phyloP scores from a whole-genome alignment of 331 rosid species.

The Spiraea crenata region DNA sequence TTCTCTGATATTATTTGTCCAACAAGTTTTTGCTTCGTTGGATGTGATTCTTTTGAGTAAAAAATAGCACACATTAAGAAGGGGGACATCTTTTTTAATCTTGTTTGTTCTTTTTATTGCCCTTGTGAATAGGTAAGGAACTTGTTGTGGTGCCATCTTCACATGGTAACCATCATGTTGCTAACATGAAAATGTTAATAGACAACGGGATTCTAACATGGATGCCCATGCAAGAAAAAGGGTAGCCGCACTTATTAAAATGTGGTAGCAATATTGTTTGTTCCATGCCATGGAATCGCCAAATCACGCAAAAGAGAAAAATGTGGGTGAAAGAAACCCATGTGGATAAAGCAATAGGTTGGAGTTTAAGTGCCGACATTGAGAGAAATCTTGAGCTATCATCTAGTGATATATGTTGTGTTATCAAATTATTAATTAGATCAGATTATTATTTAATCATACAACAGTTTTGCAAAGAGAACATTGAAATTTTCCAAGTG shows the following conservation, averaged over 20 bases:
- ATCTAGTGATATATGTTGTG: neutral
- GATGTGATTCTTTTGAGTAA: constrained; percentile 13
- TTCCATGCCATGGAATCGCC: neutral
- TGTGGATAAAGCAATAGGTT: neutral
- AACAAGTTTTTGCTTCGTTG: constrained; percentile 20
- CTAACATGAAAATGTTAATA: constrained; percentile 11
- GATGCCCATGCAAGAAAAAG: constrained; percentile 22
- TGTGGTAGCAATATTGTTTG: constrained; percentile 1
- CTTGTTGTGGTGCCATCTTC: constrained; percentile 4
- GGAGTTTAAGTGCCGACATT: neutral
- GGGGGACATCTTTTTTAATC: neutral
- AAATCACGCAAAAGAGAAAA: neutral
- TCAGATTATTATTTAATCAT: too few relatives aligned
- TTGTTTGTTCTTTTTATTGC: neutral
- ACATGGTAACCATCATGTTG: constrained; percentile 16
- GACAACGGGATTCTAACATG: constrained; percentile 2
- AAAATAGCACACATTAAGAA: constrained; percentile 7
- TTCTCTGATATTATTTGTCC: constrained; percentile 11
- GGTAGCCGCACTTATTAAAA: neutral
- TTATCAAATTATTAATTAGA: neutral
- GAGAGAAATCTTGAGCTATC: neutral
- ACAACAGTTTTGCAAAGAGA: too few relatives aligned
- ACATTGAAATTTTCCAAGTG: neutral
- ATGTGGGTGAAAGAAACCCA: neutral
- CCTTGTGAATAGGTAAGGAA: constrained; percentile 2